Evolutionary conservation across 2,329 filamentous ascomycete species (phyloP), one percentile per base, ranked within the genome.

Genomic region (Sclerotinia sclerotiorum): DNA sequence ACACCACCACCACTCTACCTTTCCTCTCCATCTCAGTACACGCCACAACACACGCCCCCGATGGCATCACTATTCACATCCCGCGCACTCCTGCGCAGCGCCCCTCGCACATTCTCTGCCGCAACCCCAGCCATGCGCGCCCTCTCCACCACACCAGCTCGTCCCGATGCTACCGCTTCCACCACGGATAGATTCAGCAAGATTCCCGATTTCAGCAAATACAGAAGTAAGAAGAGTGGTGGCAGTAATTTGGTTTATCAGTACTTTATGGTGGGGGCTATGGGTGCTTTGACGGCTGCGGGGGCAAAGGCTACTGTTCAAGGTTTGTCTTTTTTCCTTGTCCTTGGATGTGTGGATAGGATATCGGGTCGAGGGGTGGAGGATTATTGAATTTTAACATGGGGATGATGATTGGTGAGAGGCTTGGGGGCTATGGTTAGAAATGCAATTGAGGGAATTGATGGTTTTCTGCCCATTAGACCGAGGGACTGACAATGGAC

Each of bases 271-370:
- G 95, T 97, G 74, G 95, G 95, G 77, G 90, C 92, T 68, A 90
- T 99, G 86, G 95, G 95, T 79, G 90, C 95, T 78, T 86, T 98
- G 80, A 89, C 91, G 73, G 94, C 94, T 69, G 91, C 95, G 74
- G 94, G 94, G 79, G 95, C 94, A 80, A 99, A 99, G 90, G 93
- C 92, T 77, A 98, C 95, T 73, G 93, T 99, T 75, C 93, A 97
- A 87, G 94, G 95, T 99, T 84, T 68, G 39, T 68, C 44, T 44
- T 29, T 70, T 65, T 65, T 29, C 39, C n/a, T 48, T 21, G 39
- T 27, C 8, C 21, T 49, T 49, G 44, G 48, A 49, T 68, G 65
- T 61, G 67, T 42, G 68, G 57, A 54, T 57, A 42, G 27, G 52
- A 67, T n/a, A 39, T 27, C 7, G 11, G 48, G 11, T 69, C 58